These are phyloP conservation scores for Tricholoma saponaceum DNA, from an alignment of 768 basidiomycete species.

Conservation along the genomic window DNA sequence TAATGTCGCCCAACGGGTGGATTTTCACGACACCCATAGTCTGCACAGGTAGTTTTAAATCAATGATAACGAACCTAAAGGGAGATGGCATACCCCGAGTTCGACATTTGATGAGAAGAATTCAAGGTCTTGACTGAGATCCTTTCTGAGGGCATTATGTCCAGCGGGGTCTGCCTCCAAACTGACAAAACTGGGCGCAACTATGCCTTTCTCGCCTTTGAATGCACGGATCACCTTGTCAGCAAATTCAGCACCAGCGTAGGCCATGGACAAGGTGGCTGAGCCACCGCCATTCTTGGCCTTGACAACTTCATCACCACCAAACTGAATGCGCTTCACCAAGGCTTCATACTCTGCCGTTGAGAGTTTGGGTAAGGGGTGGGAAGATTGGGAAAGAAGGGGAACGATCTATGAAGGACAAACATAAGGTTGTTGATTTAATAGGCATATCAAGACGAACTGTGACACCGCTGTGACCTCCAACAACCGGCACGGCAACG, in stretches of 20 bases:
- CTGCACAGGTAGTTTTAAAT: constrained; percentile 33
- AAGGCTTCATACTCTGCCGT: constrained; percentile 51
- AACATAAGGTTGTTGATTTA: neutral
- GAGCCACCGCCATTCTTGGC: constrained; percentile 94
- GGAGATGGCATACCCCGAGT: constrained; percentile 62
- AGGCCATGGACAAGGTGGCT: constrained; percentile 96
- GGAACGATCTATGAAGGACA: constrained; percentile 70
- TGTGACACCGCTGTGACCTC: constrained; percentile 92
- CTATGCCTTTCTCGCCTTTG: constrained; percentile 84
- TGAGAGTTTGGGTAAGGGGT: constrained; percentile 64
- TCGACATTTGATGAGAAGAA: constrained; percentile 90
- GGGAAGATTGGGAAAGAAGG: constrained; percentile 85
- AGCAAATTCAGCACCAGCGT: constrained; percentile 89
- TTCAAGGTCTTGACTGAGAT: constrained; percentile 70
- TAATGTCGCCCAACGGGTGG: constrained; percentile 70
- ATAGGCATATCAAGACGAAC: constrained; percentile 33
- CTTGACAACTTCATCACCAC: constrained; percentile 97
- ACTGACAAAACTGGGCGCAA: constrained; percentile 83
- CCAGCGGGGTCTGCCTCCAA: constrained; percentile 68
- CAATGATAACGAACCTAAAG: constrained; percentile 1
- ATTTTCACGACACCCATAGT: constrained; percentile 81
- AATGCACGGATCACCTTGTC: constrained; percentile 77
- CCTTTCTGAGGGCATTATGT: constrained; percentile 69
- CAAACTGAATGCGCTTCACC: constrained; percentile 87
- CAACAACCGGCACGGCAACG: constrained; percentile 84